Base-by-base conservation (phyloP, 2,329 filamentous ascomycete genomes). In the Alternaria gansuensis region DNA sequence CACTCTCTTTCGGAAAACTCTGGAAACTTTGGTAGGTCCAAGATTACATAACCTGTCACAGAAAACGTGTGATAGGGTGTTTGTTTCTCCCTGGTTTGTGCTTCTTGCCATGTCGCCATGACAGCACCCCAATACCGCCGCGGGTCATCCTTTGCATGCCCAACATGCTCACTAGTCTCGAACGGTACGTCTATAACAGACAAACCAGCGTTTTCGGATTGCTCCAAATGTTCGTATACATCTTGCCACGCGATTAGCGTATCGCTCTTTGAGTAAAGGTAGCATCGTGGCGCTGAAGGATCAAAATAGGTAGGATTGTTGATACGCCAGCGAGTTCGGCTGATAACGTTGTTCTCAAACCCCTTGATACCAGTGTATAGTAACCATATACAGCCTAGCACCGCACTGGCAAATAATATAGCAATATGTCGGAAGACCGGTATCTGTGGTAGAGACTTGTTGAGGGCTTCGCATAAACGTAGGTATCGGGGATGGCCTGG, bases 181-280 rank as follows among this genome's bases (percentile, higher is more conserved):
- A 89, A 89, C 33, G 83, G 64, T 56, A 84, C 82, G 10, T 80
- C 71, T 2, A 81, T 75, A 1, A 82, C 80, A 3, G 67, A 66
- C 43, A 82, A 86, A 0, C 85, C 85, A 48, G 75, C 75, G 21
- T 67, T 62, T 55, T 72, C 75, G 2, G 83, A 80, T 23, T 79
- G 70, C 1, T 79, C 79, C 0, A 79, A 82, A 60, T 87, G 83
- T 11, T 75, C 75, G 59, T 84, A 82, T 0, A 88, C 80, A 51
- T 87, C 84, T 60, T 81, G 61, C 73, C 80, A 85, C 3, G 73
- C 66, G 23, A 88, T 86, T 24, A 88, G 75, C 17, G 82, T 79
- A 58, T 88, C 86, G 28, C 79, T 80, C 62, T 82, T 82, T 54
- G 83, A 85, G 67, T 87, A 88, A 3, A 87, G 63, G 65, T 85